Evolutionary conservation across 202 grass and related monocot genomes (phyloP), one percentile per base, ranked within the genome.

Genomic region (Musa balbisiana): DNA sequence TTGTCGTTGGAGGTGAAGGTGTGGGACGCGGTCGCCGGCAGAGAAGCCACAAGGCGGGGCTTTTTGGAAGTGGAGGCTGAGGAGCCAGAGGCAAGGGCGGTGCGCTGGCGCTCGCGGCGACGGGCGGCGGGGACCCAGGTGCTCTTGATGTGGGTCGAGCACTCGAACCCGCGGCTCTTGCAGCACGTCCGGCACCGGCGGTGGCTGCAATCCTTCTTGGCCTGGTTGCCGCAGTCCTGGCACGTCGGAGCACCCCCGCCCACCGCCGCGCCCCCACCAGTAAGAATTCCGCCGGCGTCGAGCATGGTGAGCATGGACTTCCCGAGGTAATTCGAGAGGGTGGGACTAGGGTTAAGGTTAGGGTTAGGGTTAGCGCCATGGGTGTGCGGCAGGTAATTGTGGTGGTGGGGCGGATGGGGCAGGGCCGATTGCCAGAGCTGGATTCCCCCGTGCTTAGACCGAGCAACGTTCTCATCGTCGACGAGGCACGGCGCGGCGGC

Each of bases 141-240:
- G 86, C 89, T 95, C 89, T 90, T 95, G 72, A 99, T 82, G 83
- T 95, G 96, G 14, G 96, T 99, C n/a, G 85, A 79, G 80, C 91
- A 99, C 67, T 92, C 96, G 80, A 84, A 89, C 67, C 96, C 96
- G 9, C 89, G 96, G 83, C 87, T 92, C 85, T 90, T 92, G 87
- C 91, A 95, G 83, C 96, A 99, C 26, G 87, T 92, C 33, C 89
- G 91, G 83, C 91, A 99, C 5, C 87, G 87, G 53, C 81, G 87
- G 86, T 95, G 91, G 55, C 23, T 53, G 88, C 91, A 92, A 59
- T 99, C 96, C 79, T 90, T 95, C 96, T 95, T 95, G 0, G 91
- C 96, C 81, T 95, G 91, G 86, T 95, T 95, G 69, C 96, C 91
- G 83, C 91, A 95, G 83, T 99, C 96, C 85, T 95, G 91, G 86